Evolutionary conservation across 177 flowering plant species (phyloP), one percentile per base, ranked within the genome.

Genomic region (Telopea speciosissima): DNA sequence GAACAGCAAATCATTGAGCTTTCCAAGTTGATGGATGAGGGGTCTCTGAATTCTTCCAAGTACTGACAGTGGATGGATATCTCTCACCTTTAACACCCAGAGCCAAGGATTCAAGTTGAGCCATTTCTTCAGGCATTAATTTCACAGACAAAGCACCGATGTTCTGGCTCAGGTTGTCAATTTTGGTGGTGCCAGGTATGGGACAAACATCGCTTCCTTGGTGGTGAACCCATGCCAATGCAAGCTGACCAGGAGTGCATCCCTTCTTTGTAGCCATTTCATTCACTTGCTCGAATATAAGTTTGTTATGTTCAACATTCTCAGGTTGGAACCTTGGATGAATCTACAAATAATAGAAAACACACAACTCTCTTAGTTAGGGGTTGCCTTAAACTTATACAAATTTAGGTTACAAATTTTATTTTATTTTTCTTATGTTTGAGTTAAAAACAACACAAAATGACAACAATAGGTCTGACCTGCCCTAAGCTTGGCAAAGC

Each of bases 121-220:
- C 75, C 77, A 78, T 70, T 56, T 78, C 77, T 44, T 82, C 80
- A 3, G 79, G 73, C 24, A 76, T 68, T 4, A 82, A 74, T 52
- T 78, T 77, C 12, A 77, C 66, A 16, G 77, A 75, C 65, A 79
- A 59, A 36, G 81, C 79, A 17, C 69, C 75, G 28, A 80, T 77
- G 68, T 82, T 82, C 60, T 78, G 71, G 63, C 80, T 68, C 40
- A 82, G 31, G 40, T 82, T 82, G n/a, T 73, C 76, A 44, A 80
- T 59, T 72, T 80, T 79, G 62, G 83, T 80, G 65, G 83, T 80
- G 49, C 85, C 84, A 3, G 82, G 81, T 24, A 82, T 82, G 22
- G 82, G 84, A 24, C 79, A 77, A 19, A 79, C 82, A 62, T 81
- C 81, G 16, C 65, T 36, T n/a, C 83, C 83, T 65, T 81, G 82